Evolutionary conservation across 2,329 filamentous ascomycete genomes (phyloP).

Genomic region (Cytospora mali): DNA sequence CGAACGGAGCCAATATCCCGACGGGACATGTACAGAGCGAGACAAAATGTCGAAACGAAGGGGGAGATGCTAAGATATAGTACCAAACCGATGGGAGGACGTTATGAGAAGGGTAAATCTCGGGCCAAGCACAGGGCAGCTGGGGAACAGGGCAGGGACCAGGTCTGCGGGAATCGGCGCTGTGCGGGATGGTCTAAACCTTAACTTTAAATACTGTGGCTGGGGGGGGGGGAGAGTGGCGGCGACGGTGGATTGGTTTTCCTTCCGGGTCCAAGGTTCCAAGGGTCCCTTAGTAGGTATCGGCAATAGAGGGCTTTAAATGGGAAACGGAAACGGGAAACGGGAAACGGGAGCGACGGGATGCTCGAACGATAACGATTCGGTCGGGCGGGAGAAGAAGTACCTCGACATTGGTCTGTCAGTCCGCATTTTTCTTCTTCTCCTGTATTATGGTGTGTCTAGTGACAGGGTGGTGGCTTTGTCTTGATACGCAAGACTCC

Average conservation of each 20-base stretch:
- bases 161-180: constrained; percentile 24
- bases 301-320: neutral
- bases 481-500: neutral
- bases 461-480: neutral
- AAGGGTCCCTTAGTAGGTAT: constrained; percentile 5
- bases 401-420: neutral
- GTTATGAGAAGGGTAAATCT: constrained; percentile 23
- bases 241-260: constrained; percentile 4
- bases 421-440: neutral
- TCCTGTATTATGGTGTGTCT: neutral
- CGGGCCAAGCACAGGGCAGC: constrained; percentile 20
- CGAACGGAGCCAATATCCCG: neutral
- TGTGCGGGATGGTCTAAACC: constrained; percentile 18
- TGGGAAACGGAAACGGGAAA: neutral
- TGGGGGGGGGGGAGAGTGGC: constrained; percentile 7
- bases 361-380: neutral
- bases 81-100: constrained; percentile 11
- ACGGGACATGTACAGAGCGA: neutral
- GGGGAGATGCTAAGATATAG: neutral
- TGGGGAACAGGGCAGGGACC: constrained; percentile 24
- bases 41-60: neutral
- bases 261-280: too few species aligned
- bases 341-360: neutral
- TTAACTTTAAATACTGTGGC: constrained; percentile 15
- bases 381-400: neutral